Evolutionary conservation across 2,329 filamentous ascomycete genomes (phyloP), one percentile per base, ranked within the genome.

Genomic region (Fusarium euwallaceae): DNA sequence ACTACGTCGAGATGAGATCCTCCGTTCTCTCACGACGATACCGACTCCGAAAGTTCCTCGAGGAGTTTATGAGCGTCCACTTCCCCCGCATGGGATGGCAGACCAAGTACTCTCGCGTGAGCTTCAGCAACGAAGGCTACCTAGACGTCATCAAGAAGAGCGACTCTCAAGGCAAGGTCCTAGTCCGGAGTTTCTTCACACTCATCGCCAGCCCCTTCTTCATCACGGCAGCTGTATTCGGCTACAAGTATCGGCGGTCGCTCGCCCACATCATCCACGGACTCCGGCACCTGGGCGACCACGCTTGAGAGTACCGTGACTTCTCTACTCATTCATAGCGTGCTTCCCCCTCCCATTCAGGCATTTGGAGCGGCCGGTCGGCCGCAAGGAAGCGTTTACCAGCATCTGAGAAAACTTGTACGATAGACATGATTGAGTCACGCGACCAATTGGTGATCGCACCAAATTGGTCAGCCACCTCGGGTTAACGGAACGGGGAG

Each of bases 1-100:
- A 99, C 81, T 98, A 98, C 81, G 88, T 92, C 58, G 97, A 99
- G 84, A 99, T 99, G 97, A 91, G 95, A 11, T 90, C 92, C 0
- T 94, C 94, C 4, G 97, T 98, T 10, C 91, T 93, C 43, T 95
- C 92, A 1, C 92, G 90, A 0, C 80, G 92, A 0, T 98, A 98
- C 80, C 89, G 92, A 37, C 81, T 97, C 11, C 91, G 97, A 66
- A 99, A 99, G 83, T 92, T 87, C 74, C 85, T 98, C 16, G 97
- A 99, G 80, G 97, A 99, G 85, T 90, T 89, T 37, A 85, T 98
- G 62, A 94, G 93, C 62, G 89, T 93, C 16, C 92, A 93, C 77
- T 80, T 97, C 3, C 97, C 97, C 0, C 85, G 88, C 29, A 83
- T 95, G 14, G 97, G 96, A 1, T 98, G 96, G 92, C 91, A 93